A percentile compares a stretch with the other conserved stretches of the same genome.
phyloP scores from a whole-genome alignment of 2,329 filamentous ascomycete genomes.

The Teratosphaeria zuluensis region DNA sequence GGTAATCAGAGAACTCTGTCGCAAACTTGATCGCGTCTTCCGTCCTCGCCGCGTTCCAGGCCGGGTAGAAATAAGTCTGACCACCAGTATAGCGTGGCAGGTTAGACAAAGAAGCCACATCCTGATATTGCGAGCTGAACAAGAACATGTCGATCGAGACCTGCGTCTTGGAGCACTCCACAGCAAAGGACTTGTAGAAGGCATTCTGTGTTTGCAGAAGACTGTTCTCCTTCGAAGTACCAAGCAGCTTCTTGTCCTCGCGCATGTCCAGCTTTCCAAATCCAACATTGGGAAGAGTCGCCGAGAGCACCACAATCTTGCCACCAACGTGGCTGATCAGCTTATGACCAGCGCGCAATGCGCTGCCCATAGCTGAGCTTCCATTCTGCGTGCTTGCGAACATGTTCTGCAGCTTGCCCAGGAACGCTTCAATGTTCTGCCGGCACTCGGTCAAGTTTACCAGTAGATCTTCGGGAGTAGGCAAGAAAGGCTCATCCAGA shows the following conservation, averaged over 20 bases:
- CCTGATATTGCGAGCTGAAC: constrained; percentile 92
- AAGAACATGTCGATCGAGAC: constrained; percentile 98
- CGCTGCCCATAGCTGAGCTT: constrained; percentile 89
- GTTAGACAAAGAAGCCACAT: constrained; percentile 92
- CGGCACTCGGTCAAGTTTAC: constrained; percentile 84
- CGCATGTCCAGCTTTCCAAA: constrained; percentile 84
- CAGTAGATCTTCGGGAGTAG: constrained; percentile 82
- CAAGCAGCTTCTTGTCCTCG: constrained; percentile 91
- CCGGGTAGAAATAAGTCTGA: constrained; percentile 97
- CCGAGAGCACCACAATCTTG: constrained; percentile 85
- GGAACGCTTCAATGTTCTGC: constrained; percentile 82
- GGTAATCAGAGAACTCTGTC: constrained; percentile 88
- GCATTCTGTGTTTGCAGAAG: constrained; percentile 86
- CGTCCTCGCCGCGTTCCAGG: constrained; percentile 86
- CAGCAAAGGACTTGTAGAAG: constrained; percentile 98
- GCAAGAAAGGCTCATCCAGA: constrained; percentile 93
- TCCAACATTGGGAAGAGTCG: constrained; percentile 81
- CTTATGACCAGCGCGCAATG: constrained; percentile 86
- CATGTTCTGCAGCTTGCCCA: constrained; percentile 87
- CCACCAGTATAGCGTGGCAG: constrained; percentile 92
- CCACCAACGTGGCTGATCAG: constrained; percentile 89
- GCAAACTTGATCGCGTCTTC: constrained; percentile 98
- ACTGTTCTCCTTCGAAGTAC: constrained; percentile 81
- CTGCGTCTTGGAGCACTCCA: constrained; percentile 97
- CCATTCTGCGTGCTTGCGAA: constrained; percentile 89